phyloP scores from a whole-genome alignment of 441 rosid species.

The Adansonia gregorii region DNA sequence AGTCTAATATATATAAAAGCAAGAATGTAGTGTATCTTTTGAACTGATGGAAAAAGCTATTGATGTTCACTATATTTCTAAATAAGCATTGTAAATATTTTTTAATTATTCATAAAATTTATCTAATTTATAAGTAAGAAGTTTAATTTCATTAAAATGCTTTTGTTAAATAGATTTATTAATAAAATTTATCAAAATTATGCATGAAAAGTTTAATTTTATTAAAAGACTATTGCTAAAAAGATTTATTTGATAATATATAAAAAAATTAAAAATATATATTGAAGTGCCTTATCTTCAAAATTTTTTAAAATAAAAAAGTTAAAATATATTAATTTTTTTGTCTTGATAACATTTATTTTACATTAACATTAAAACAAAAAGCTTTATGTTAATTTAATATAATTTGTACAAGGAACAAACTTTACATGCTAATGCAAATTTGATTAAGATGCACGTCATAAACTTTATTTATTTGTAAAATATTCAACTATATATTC shows the following conservation, averaged over 20 bases:
- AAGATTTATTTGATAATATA: neutral
- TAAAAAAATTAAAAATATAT: neutral
- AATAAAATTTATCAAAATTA: neutral
- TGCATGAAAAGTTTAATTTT: neutral
- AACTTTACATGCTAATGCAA: neutral
- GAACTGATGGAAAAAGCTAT: neutral
- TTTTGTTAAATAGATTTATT: neutral
- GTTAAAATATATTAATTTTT: conserved; percentile 2
- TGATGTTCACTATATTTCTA: neutral
- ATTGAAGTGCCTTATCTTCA: conserved; percentile 8
- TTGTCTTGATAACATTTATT: neutral
- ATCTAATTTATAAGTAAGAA: conserved; percentile 2
- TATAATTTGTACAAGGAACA: conserved; percentile 13
- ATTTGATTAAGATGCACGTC: neutral
- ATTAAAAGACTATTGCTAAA: neutral
- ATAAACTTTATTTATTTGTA: neutral
- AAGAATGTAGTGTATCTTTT: neutral
- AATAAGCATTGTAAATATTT: neutral
- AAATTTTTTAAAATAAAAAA: neutral
- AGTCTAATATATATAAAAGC: conserved; percentile 3
- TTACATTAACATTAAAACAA: conserved; percentile 8
- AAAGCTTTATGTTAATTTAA: neutral
- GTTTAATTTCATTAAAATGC: neutral
- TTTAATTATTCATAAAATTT: neutral
- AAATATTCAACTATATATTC: neutral